Conservation (phyloP, 345 rosid species). For the Eucalyptus tenuipes region DNA sequence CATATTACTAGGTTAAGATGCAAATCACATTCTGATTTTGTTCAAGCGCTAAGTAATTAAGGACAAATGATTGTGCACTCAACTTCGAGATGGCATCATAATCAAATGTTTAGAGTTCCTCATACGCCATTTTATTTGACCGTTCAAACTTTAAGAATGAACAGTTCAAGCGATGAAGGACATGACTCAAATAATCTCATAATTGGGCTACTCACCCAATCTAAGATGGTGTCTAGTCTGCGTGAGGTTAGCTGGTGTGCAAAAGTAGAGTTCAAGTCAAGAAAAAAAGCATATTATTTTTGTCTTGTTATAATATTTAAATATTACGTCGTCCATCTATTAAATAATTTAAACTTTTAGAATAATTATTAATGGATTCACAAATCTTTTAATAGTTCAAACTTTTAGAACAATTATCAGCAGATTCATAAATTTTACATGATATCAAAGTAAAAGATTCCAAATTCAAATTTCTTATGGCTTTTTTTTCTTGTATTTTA, state of each 20-base stretch:
- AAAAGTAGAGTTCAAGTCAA: too few species aligned
- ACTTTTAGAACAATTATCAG: background rate
- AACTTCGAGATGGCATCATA: background rate
- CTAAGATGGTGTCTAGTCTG: background rate
- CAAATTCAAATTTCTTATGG: background rate
- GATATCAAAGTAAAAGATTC: background rate
- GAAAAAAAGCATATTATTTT: too few species aligned
- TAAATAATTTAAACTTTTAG: too few species aligned
- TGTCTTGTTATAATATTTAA: too few species aligned
- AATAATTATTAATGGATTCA: too few species aligned
- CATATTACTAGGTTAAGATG: background rate
- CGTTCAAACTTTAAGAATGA: background rate
- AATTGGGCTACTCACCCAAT: background rate
- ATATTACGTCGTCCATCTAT: too few species aligned
- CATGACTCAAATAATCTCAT: background rate
- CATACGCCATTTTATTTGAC: background rate
- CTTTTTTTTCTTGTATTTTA: background rate
- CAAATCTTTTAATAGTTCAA: background rate
- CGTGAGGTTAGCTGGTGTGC: too few species aligned
- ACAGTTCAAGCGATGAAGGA: background rate
- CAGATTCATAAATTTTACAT: rapidly evolving
- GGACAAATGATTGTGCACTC: background rate
- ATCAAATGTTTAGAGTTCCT: background rate
- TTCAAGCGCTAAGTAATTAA: background rate
- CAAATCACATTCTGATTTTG: background rate